Base-by-base conservation (phyloP, 108 stramenopile species). In the Discostella pseudostelligera region DNA sequence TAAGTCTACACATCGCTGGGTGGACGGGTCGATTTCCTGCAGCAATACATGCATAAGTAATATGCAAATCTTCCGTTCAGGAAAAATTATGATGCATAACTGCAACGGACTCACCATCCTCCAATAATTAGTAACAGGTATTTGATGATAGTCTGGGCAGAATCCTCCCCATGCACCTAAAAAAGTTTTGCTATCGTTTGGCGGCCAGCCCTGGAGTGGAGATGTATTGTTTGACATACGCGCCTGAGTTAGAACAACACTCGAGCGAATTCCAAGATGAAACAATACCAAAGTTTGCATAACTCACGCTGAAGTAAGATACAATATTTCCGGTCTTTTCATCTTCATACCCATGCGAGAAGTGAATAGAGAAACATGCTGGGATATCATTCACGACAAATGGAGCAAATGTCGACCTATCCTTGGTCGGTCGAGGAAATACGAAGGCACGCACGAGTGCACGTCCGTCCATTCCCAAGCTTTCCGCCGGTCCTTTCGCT, bases 161-260 rank as follows among this genome's bases (percentile, higher is more conserved):
- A 85, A 82, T n/a, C 84, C 84, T 45, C 81, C 84, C 84, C 84
- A 85, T 11, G 84, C 81, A n/a, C 84, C 84, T n/a, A 85, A 59
- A 59, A 85, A 82, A 55, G 80, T 79, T 46, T 73, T 78, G 43
- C 64, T 36, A 72, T 86, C 85, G 19, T 55, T 71, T 12, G 82
- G 82, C 17, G 85, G 85, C 85, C 85, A 86, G 11, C 85, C 85
- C 49, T 50, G 10, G 19, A 50, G 21, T 25, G 22, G 5, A 46
- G 6, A 5, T 7, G 6, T 5, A 46, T 20, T 5, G 21, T 46
- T 8, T 22, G 22, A 10, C 17, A 25, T 22, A 16, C 6, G 1
- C 2, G 21, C 5, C 46, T 8, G 8, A 45, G 14, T 3, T 3
- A 45, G 8, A 45, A 45, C 0, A 46, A 4, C 0, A 17, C 6